phyloP scores from a whole-genome alignment of 2,329 filamentous ascomycete species.

The Blastomyces parvus region DNA sequence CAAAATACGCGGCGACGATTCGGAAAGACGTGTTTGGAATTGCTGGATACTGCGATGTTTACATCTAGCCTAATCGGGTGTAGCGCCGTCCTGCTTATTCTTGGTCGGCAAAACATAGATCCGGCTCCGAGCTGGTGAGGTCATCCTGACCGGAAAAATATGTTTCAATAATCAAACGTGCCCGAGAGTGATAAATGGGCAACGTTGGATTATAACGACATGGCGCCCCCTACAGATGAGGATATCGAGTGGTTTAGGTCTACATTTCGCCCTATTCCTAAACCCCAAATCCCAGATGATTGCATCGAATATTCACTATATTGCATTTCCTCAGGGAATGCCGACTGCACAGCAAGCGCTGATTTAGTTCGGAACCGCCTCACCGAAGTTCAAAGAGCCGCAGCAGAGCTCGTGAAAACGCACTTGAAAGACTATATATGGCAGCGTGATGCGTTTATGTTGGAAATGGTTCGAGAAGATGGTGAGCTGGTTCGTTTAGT shows the following conservation, averaged over 20 bases:
- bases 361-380: constrained; percentile 48
- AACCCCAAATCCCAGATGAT: constrained; percentile 63
- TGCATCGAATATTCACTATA: constrained; percentile 78
- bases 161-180: not conserved
- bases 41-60: constrained; percentile 28
- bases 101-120: constrained; percentile 6
- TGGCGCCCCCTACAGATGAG: constrained; percentile 42
- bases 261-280: constrained; percentile 56
- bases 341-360: constrained; percentile 47
- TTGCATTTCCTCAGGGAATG: constrained; percentile 49
- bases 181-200: not conserved
- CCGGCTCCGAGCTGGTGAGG: constrained; percentile 23
- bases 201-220: constrained; percentile 14
- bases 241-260: constrained; percentile 58
- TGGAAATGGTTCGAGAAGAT: constrained; percentile 53
- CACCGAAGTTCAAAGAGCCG: constrained; percentile 61
- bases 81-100: constrained; percentile 19
- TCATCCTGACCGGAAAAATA: constrained; percentile 19
- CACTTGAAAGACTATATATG: constrained; percentile 84
- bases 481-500: constrained; percentile 37
- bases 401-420: constrained; percentile 52
- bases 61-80: constrained; percentile 30
- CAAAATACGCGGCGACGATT: constrained; percentile 3
- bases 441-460: constrained; percentile 75
- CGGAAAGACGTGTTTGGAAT: constrained; percentile 24